Evolutionary conservation across 2,329 filamentous ascomycete genomes (phyloP), one percentile per base, ranked within the genome.

Genomic region (Gaeumannomyces sp.): DNA sequence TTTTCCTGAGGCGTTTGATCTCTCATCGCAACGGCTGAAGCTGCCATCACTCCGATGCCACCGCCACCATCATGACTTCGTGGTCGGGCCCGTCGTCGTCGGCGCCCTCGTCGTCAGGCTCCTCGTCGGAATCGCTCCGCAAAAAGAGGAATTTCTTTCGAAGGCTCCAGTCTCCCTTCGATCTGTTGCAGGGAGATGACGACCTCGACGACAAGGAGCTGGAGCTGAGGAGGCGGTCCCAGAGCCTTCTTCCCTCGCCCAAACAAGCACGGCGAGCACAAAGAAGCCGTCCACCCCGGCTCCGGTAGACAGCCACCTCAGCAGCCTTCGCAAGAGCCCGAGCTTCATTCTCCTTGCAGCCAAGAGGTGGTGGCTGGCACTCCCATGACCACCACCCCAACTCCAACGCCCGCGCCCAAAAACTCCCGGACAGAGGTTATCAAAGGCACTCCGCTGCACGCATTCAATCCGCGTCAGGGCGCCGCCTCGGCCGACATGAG

Each of bases 221-320:
- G 67, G 67, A 73, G 10, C 71, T 74, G 57, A 74, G 80, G 25
- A 72, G 72, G 64, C 69, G 70, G 33, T 72, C 65, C n/a, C 65
- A 66, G 68, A 31, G 67, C 69, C n/a, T 71, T 72, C 68, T 72
- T 73, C 31, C 59, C 57, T 16, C 57, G 25, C 28, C 59, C 45
- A 27, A 63, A 64, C 53, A 67, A 65, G 50, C 19, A 61, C 27
- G 33, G 25, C 56, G 29, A 35, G n/a, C 57, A 33, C 14, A 50
- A 25, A 38, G 25, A 22, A 53, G 50, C 60, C 59, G 27, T 35
- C 53, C 35, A 38, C 59, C 61, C 4, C 22, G 38, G 8, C 38
- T 45, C 38, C 14, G 19, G 19, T 6, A 22, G 16, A 5, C 13
- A 22, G 19, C 16, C 38, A 22, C 16, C 13, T 2, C 35, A 45